Evolutionary conservation across 2,329 filamentous ascomycete genomes (phyloP).

Genomic region (Fusarium fujikuroi): DNA sequence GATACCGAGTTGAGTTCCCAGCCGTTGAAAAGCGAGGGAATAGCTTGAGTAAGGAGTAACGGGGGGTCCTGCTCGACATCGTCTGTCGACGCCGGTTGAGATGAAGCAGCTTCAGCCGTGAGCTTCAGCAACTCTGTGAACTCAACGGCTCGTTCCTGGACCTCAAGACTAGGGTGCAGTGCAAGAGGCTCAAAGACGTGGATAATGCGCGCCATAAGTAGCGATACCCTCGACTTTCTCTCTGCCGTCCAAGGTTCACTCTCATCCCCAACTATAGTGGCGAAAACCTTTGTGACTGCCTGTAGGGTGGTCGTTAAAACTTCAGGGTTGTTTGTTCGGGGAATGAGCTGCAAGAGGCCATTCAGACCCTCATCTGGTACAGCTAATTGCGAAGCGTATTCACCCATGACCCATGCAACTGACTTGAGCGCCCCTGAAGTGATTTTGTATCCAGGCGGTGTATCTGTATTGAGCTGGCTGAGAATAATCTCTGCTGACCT

Average conservation of each 20-base stretch:
- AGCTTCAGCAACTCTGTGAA: conserved; percentile 90
- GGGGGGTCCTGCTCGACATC: conserved; percentile 74
- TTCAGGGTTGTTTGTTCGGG: conserved; percentile 67
- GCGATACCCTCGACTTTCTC: conserved; percentile 77
- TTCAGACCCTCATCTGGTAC: conserved; percentile 78
- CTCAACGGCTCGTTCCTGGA: conserved; percentile 94
- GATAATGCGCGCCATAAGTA: conserved; percentile 84
- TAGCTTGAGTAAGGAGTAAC: conserved; percentile 86
- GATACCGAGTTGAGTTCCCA: conserved; percentile 94
- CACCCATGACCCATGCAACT: conserved; percentile 86
- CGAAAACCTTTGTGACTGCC: conserved; percentile 86
- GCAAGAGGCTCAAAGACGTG: conserved; percentile 83
- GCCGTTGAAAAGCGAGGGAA: conserved; percentile 86
- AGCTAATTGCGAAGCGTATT: conserved; percentile 80
- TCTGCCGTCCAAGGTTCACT: conserved; percentile 75
- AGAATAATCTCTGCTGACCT: conserved; percentile 84
- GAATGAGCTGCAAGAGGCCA: conserved; percentile 74
- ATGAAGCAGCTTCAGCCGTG: conserved; percentile 81
- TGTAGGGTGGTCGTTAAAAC: conserved; percentile 85
- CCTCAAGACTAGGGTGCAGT: conserved; percentile 87
- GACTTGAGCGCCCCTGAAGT: conserved; percentile 76
- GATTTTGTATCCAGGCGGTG: conserved; percentile 65
- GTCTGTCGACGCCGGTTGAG: conserved; percentile 68
- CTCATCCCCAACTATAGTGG: conserved; percentile 74
- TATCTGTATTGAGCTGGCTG: conserved; percentile 64